phyloP scores from a whole-genome alignment of 495 filamentous ascomycete species.

The Friedmanniomyces endolithicus region DNA sequence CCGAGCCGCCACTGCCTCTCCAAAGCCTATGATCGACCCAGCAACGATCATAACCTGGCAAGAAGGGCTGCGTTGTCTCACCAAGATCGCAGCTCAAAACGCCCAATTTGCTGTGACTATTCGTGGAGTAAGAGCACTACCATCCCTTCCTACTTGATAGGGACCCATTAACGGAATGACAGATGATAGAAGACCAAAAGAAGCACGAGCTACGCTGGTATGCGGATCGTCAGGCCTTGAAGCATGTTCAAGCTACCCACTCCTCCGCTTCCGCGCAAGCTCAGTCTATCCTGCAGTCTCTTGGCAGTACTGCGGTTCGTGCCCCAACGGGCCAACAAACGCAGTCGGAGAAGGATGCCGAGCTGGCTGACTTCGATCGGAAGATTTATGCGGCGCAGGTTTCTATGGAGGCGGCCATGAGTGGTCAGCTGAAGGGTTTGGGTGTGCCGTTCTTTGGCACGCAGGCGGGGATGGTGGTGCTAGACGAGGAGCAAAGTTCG shows the following conservation, averaged over 20 bases:
- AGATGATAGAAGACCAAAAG: constrained; percentile 52
- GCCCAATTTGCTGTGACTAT: constrained; percentile 33
- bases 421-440: constrained; percentile 41
- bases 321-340: neutral
- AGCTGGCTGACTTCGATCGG: constrained; percentile 45
- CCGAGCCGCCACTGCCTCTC: constrained; percentile 5
- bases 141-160: neutral
- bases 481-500: neutral
- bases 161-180: constrained; percentile 18
- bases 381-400: constrained; percentile 49
- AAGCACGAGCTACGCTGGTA: constrained; percentile 55
- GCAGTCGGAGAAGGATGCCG: constrained; percentile 35
- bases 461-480: neutral
- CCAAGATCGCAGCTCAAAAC: constrained; percentile 43
- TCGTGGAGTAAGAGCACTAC: constrained; percentile 27
- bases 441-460: constrained; percentile 57
- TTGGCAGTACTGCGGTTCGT: neutral
- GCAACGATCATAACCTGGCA: constrained; percentile 54
- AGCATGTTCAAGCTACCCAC: constrained; percentile 10
- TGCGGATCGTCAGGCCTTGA: constrained; percentile 12
- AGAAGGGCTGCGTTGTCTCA: constrained; percentile 48
- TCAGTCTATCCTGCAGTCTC: constrained; percentile 12
- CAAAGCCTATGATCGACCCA: constrained; percentile 33
- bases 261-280: constrained; percentile 6
- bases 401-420: constrained; percentile 48